Base-by-base conservation (phyloP, 805 yeast genomes). In the Suhomyces pyralidae region DNA sequence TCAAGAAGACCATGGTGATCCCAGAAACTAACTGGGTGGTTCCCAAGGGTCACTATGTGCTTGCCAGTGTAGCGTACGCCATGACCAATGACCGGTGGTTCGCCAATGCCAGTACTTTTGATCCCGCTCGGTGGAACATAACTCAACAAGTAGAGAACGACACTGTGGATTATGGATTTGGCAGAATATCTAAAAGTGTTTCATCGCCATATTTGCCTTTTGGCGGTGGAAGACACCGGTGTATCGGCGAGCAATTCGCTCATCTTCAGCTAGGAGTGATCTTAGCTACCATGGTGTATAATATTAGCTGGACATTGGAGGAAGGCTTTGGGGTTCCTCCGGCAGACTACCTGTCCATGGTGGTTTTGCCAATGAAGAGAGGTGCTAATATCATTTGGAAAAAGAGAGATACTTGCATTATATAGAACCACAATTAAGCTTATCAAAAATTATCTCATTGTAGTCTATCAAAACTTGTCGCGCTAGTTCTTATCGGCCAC, bases 181-280 rank as follows among this genome's bases (percentile, higher is more conserved):
- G 97, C 67, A 86, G 88, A 54, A 90, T 93, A 56, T 84, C 96
- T 43, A 94, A 93, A 74, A 98, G 98, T 73, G 97, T 93, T 47
- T 78, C 89, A 24, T 89, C 97, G 45, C 97, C 98, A 52, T 93
- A 90, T 73, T 82, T 93, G 68, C 99, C 99, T 50, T 93, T 93
- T 67, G 98, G 99, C 61, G 99, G 98, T 69, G 99, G 99, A 60
- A 88, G 99, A 80, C 99, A 93, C 72, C 87, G 99, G 76, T 93
- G 99, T 76, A 92, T 93, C 65, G 99, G 99, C 68, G 99, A 93
- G 74, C 98, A 93, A 69, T 93, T 94, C 74, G 99, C 99, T 24
- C 88, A 85, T 69, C 83, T 86, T 60, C 99, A 93, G 79, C 81
- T 93, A 57, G 96, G 97, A 45, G 85, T 94, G 32, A 78, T 93